Conservation (phyloP, 2,329 filamentous ascomycete genomes). For the Coleophoma eucalyptorum region DNA sequence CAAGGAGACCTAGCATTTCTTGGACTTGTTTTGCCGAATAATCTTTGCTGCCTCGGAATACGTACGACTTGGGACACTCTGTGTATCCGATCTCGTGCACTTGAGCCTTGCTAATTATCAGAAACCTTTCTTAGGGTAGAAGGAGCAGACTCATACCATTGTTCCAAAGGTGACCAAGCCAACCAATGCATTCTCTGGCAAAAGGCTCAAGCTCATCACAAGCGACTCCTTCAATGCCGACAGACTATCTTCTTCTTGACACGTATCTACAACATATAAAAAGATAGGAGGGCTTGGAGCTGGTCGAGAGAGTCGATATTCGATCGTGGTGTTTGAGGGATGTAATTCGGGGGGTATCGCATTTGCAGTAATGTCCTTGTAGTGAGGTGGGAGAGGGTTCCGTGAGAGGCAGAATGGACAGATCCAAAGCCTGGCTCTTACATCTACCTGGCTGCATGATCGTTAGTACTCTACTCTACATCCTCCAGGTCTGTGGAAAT, state of each 20-base stretch:
- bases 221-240: constrained; percentile 81
- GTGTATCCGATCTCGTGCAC: constrained; percentile 98
- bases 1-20: constrained; percentile 89
- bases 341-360: constrained; percentile 82
- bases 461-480: constrained; percentile 14
- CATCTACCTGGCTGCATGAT: constrained; percentile 68
- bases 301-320: constrained; percentile 76
- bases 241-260: constrained; percentile 83
- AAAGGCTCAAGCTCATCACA: constrained; percentile 78
- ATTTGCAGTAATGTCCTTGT: constrained; percentile 84
- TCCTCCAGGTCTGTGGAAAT: background rate
- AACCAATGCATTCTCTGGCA: constrained; percentile 78
- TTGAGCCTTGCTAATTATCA: constrained; percentile 58
- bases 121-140: no score
- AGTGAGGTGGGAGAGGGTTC: constrained; percentile 79
- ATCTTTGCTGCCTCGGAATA: constrained; percentile 96
- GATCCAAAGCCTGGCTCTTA: constrained; percentile 81
- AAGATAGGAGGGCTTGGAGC: constrained; percentile 87
- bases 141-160: constrained; percentile 57
- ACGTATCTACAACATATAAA: constrained; percentile 82
- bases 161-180: constrained; percentile 87
- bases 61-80: constrained; percentile 97
- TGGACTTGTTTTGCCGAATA: constrained; percentile 99
- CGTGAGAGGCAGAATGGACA: constrained; percentile 84
- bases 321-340: constrained; percentile 81